phyloP scores from a whole-genome alignment of 345 rosid species.

The Pugionium dolabratum region DNA sequence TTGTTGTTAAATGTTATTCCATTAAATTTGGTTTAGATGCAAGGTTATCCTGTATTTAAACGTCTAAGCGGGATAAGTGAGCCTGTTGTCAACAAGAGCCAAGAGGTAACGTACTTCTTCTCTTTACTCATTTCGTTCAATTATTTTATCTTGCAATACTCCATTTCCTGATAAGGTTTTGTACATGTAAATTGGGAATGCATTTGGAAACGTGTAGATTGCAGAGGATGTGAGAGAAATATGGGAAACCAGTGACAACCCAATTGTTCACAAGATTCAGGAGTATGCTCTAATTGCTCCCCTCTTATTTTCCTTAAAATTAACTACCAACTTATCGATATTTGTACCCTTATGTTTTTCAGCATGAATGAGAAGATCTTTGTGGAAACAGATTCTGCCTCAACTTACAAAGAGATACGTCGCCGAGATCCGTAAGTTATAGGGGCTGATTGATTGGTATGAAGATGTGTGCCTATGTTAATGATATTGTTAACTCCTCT shows the following conservation, averaged over 20 bases:
- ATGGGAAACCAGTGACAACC: slow-evolving; percentile 98
- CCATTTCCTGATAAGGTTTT: slow-evolving; percentile 3
- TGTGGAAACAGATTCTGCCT: slow-evolving; percentile 88
- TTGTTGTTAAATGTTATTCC: slow-evolving; percentile 11
- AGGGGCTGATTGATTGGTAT: slow-evolving; percentile 16
- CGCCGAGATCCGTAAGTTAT: slow-evolving; percentile 85
- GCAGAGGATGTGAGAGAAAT: slow-evolving; percentile 90
- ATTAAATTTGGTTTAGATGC: slow-evolving; percentile 53
- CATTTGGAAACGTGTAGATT: slow-evolving; percentile 52
- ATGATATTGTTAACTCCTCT: slow-evolving; percentile 6
- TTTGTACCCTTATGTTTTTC: slow-evolving; percentile 41
- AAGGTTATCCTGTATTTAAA: slow-evolving; percentile 67
- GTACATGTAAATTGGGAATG: slow-evolving; percentile 28
- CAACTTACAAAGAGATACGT: slow-evolving; percentile 80
- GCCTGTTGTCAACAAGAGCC: slow-evolving; percentile 84
- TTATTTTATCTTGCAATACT: slow-evolving; percentile 10
- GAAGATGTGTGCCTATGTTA: not conserved
- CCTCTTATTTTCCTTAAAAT: slow-evolving; percentile 2
- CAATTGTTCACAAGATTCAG: slow-evolving; percentile 93
- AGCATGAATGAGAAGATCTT: slow-evolving; percentile 79
- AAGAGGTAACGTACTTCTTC: slow-evolving; percentile 60
- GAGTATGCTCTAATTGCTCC: slow-evolving; percentile 55
- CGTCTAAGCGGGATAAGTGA: slow-evolving; percentile 69
- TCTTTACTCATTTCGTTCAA: slow-evolving; percentile 7
- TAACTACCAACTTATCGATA: slow-evolving; percentile 5